Percentiles rank a stretch among this genome's conserved stretches.
These are phyloP conservation scores for Citrus trifoliata DNA, from an alignment of 345 rosid species.

Conservation along the genomic window DNA sequence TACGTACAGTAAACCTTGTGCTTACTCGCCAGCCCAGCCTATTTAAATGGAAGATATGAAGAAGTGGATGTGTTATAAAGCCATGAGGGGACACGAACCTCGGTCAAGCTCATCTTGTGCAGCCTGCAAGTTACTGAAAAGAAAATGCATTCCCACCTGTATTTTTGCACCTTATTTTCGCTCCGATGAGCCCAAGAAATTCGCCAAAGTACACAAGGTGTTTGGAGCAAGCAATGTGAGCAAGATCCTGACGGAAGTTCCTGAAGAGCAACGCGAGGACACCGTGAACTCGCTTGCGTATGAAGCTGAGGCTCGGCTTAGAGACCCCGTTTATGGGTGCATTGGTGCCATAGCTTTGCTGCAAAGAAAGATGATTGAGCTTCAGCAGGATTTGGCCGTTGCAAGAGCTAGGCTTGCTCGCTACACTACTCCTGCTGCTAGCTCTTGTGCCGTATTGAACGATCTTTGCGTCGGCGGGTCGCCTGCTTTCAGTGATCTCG, in stretches of 20 bases:
- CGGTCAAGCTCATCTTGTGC: slow-evolving; percentile 88
- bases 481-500: slow-evolving; percentile 33
- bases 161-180: slow-evolving; percentile 87
- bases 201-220: slow-evolving; percentile 87
- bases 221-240: slow-evolving; percentile 96
- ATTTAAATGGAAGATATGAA: not conserved
- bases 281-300: slow-evolving; percentile 81
- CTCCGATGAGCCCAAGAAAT: slow-evolving; percentile 64
- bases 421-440: slow-evolving; percentile 22
- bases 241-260: slow-evolving; percentile 79
- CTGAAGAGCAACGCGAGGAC: slow-evolving; percentile 87
- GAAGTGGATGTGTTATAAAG: slow-evolving; percentile 1
- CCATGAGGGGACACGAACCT: slow-evolving; percentile 62
- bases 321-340: slow-evolving; percentile 91
- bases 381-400: slow-evolving; percentile 70
- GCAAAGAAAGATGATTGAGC: slow-evolving; percentile 71
- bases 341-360: slow-evolving; percentile 82
- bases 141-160: slow-evolving; percentile 74
- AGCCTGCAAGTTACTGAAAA: slow-evolving; percentile 85
- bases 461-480: slow-evolving; percentile 21
- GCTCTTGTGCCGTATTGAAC: slow-evolving; percentile 9
- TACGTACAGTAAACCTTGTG: not conserved
- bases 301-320: slow-evolving; percentile 88
- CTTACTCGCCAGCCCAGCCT: not conserved
- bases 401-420: slow-evolving; percentile 72